Base-by-base conservation (phyloP, 1,139 yeast genomes). In the Suhomyces panamericanus region DNA sequence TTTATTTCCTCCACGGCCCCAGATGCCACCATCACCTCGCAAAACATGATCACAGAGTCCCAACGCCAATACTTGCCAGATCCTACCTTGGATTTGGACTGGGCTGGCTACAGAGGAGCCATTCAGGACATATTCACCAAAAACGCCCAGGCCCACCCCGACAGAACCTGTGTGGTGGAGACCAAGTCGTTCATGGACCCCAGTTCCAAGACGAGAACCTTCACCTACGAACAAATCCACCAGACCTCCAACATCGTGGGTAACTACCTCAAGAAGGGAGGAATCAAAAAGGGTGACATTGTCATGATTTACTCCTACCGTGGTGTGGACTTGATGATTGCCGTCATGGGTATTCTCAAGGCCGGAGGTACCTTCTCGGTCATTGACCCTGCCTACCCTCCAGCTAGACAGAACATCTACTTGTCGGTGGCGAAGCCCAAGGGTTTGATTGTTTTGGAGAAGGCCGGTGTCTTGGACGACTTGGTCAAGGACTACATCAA, bases 281-380 rank as follows among this genome's bases (percentile, higher is more conserved):
- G 99, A 10, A 85, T 93, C 58, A 75, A 80, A 53, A 78, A 86
- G 57, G 99, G 98, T 40, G 98, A 93, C 63, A 90, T 93, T 24
- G 98, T 93, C 17, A 91, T 90, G 95, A 91, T 95, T 51, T 93
- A 95, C 64, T 96, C 99, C 27, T 87, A 93, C 59, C 83, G 99
- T 68, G 97, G 98, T 53, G 99, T 93, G 11, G 99, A 93, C 62
- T 75, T 93, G 54, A 89, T 93, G 80, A 87, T 93, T 40, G 96
- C 98, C 6, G 98, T 93, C 14, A 85, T 93, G 89, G 99, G 98
- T 65, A 96, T 89, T 31, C 77, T 93, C 60, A 93, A 93, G 69
- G 97, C 99, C 1, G 99, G 99, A 55, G 99, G 96, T 14, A 91
- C 99, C 0, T 93, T 93, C 63, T 91, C 97, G 6, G 99, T 95